Percentiles rank a stretch among this genome's conserved stretches.
phyloP scores from a whole-genome alignment of 352 stramenopile species.

The Phytophthora multivora region DNA sequence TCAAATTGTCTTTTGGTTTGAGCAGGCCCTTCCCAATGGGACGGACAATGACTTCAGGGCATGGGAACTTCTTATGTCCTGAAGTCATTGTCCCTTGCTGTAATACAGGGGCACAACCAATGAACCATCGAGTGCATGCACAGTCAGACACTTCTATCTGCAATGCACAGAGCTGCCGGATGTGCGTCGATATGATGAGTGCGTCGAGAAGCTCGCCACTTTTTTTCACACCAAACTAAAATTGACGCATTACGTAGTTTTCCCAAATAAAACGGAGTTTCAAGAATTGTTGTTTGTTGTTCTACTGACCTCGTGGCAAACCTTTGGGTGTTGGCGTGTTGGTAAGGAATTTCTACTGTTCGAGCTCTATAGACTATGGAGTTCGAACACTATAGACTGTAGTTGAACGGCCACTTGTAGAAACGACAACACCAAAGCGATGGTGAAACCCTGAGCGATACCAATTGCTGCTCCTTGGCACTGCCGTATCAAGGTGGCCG shows the following conservation, averaged over 20 bases:
- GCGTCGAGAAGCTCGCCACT: neutral
- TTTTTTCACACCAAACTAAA: constrained; percentile 16
- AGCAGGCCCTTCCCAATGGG: too few species aligned
- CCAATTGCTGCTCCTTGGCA: neutral
- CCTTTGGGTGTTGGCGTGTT: too few species aligned
- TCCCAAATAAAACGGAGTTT: neutral
- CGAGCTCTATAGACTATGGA: too few species aligned
- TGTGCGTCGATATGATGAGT: constrained; percentile 17
- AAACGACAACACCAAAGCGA: too few species aligned
- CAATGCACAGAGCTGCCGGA: neutral
- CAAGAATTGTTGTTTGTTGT: neutral
- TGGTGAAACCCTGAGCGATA: neutral
- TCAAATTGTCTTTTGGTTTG: neutral
- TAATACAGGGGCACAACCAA: too few species aligned
- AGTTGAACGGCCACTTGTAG: too few species aligned
- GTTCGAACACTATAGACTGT: too few species aligned
- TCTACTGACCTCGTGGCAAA: neutral
- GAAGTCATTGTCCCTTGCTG: neutral
- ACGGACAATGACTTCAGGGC: too few species aligned
- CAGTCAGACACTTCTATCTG: neutral
- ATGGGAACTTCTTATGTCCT: neutral
- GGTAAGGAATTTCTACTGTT: too few species aligned
- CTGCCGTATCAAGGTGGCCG: neutral
- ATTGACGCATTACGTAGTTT: neutral
- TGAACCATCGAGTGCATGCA: constrained; percentile 9